Conservation (phyloP, 2,329 filamentous ascomycete genomes). For the Monosporascus sp. region DNA sequence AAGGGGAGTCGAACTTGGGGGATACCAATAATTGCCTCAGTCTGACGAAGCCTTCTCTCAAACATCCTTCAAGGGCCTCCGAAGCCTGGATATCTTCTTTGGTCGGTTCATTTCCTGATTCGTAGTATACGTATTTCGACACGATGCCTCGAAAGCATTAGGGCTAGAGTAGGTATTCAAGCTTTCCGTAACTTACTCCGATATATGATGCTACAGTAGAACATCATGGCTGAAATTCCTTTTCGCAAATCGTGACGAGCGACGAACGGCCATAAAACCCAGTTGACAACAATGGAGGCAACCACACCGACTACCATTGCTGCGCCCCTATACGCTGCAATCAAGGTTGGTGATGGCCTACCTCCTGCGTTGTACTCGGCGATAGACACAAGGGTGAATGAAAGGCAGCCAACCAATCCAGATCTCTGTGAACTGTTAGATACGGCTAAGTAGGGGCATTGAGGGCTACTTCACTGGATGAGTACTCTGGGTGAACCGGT, state of each 20-base stretch:
- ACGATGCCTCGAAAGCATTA: constrained; percentile 35
- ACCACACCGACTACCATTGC: constrained; percentile 50
- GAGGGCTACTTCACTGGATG: constrained; percentile 38
- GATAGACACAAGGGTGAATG: constrained; percentile 51
- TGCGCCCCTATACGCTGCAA: constrained; percentile 43
- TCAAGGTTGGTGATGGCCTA: constrained; percentile 29
- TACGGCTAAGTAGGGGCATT: not conserved
- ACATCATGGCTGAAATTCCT: constrained; percentile 50
- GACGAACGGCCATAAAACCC: constrained; percentile 57
- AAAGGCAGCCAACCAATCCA: constrained; percentile 52
- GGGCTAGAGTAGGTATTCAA: not conserved
- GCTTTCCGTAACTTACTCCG: constrained; percentile 31
- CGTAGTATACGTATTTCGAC: constrained; percentile 54
- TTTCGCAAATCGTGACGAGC: constrained; percentile 54
- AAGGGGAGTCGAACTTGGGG: not conserved
- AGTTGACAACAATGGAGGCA: constrained; percentile 50
- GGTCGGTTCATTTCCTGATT: constrained; percentile 46
- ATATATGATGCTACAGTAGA: constrained; percentile 54
- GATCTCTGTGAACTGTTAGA: constrained; percentile 37
- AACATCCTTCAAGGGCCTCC: constrained; percentile 52
- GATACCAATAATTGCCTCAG: constrained; percentile 49
- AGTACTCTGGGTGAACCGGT: constrained; percentile 48
- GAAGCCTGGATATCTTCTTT: constrained; percentile 46
- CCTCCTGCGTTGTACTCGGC: constrained; percentile 29
- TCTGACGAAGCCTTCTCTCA: constrained; percentile 56